These are phyloP conservation scores for Hypoxylon sp. DNA, from an alignment of 2,329 filamentous ascomycete genomes.

Conservation along the genomic window DNA sequence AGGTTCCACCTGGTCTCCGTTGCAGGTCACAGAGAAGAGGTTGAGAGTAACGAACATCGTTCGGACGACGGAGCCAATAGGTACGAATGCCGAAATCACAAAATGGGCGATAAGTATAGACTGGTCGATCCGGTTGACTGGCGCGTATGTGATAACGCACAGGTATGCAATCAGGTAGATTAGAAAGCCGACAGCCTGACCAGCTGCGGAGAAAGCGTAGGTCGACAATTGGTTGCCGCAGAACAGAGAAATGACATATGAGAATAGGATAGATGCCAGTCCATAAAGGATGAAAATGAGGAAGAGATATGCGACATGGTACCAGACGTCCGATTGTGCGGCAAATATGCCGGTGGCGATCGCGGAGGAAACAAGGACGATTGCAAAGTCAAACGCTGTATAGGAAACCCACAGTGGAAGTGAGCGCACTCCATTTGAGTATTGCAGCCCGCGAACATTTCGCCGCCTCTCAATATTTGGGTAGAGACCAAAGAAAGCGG, in stretches of 20 bases:
- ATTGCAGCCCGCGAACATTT: slow-evolving; percentile 87
- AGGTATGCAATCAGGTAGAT: slow-evolving; percentile 81
- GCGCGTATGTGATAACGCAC: slow-evolving; percentile 80
- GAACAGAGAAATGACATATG: slow-evolving; percentile 87
- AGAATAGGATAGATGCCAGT: slow-evolving; percentile 79
- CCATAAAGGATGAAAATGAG: slow-evolving; percentile 86
- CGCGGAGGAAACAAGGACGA: slow-evolving; percentile 77
- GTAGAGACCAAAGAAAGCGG: slow-evolving; percentile 90
- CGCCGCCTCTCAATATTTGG: slow-evolving; percentile 85
- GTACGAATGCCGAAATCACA: slow-evolving; percentile 79
- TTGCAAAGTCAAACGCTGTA: slow-evolving; percentile 81
- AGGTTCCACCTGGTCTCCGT: slow-evolving; percentile 71
- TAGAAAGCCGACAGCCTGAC: slow-evolving; percentile 80
- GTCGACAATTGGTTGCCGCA: slow-evolving; percentile 84
- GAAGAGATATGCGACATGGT: slow-evolving; percentile 85
- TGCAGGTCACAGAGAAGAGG: slow-evolving; percentile 85
- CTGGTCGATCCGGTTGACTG: slow-evolving; percentile 76
- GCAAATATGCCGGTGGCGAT: slow-evolving; percentile 79
- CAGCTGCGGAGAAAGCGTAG: slow-evolving; percentile 85
- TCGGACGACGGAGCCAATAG: slow-evolving; percentile 81
- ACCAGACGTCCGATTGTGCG: slow-evolving; percentile 77
- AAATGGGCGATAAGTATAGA: slow-evolving; percentile 81
- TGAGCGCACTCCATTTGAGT: slow-evolving; percentile 89
- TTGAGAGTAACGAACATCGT: slow-evolving; percentile 85
- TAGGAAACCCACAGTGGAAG: slow-evolving; percentile 90